These are phyloP conservation scores for Rosa persica DNA, from an alignment of 306 rosid genomes.

Conservation along the genomic window DNA sequence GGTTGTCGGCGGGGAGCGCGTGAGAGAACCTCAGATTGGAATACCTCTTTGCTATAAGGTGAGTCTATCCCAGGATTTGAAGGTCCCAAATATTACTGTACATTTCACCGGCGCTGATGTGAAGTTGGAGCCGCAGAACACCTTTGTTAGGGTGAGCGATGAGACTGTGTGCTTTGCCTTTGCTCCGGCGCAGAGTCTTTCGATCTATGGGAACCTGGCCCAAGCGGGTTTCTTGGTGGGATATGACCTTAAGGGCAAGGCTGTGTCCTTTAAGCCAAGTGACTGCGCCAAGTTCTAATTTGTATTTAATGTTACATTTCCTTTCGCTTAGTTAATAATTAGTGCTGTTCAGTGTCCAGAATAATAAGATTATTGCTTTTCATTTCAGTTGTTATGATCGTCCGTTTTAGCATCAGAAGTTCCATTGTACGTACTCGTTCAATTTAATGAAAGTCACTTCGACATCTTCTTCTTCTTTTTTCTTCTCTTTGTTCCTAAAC, in stretches of 20 bases:
- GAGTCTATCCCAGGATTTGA: neutral
- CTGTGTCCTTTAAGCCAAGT: conserved; percentile 40
- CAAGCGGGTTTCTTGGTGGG: conserved; percentile 57
- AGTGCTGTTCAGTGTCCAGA: neutral
- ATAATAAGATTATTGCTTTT: neutral
- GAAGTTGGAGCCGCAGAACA: neutral
- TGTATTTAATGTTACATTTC: neutral
- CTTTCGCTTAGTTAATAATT: neutral
- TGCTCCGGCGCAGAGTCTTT: accelerated
- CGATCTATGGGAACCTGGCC: conserved; percentile 54
- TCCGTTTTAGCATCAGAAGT: neutral
- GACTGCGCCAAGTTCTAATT: conserved; percentile 35
- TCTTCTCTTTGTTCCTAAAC: no score
- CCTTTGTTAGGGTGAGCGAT: conserved; percentile 30
- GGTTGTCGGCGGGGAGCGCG: neutral
- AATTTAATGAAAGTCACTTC: no score
- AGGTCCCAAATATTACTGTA: conserved; percentile 7
- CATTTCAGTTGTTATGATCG: neutral
- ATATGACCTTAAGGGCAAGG: conserved; percentile 33
- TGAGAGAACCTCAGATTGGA: neutral
- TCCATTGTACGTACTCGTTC: neutral
- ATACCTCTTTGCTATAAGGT: conserved; percentile 24
- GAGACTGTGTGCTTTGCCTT: conserved; percentile 47
- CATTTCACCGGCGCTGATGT: conserved; percentile 28
- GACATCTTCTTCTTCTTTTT: no score